Percentiles rank a stretch among this genome's conserved stretches.
Evolutionary conservation across 768 basidiomycete species (phyloP).

Genomic region (Phaeotremella fagi): DNA sequence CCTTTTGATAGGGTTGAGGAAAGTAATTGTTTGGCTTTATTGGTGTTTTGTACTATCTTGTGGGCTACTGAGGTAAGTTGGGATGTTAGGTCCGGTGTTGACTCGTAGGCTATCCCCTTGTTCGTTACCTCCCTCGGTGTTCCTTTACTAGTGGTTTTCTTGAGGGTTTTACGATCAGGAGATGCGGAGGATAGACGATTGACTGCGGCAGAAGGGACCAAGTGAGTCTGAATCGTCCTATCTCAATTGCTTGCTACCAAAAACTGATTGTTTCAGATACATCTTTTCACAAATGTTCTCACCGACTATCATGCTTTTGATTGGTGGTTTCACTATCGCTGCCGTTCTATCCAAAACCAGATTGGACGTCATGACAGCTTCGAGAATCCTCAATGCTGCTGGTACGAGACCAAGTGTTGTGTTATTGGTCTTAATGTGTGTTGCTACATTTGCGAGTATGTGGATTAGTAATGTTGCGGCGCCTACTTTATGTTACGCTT

Average conservation of each 20-base stretch:
- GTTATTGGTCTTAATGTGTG: slow-evolving; percentile 87
- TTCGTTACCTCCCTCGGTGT: slow-evolving; percentile 94
- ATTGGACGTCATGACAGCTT: slow-evolving; percentile 83
- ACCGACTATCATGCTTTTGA: slow-evolving; percentile 95
- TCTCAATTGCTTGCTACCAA: not conserved
- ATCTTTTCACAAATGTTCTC: slow-evolving; percentile 95
- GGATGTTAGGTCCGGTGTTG: no score
- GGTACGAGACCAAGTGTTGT: slow-evolving; percentile 82
- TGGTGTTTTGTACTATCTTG: slow-evolving; percentile 81
- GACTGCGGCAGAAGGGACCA: slow-evolving; percentile 67
- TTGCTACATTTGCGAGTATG: slow-evolving; percentile 98
- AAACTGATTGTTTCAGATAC: slow-evolving; percentile 55
- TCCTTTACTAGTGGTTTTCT: slow-evolving; percentile 78
- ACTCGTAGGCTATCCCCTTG: slow-evolving; percentile 76
- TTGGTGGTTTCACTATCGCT: slow-evolving; percentile 96
- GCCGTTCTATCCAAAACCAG: slow-evolving; percentile 93
- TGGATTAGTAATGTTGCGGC: slow-evolving; percentile 99
- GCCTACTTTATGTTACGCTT: slow-evolving; percentile 90
- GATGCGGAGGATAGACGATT: slow-evolving; percentile 56
- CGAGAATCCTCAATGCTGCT: slow-evolving; percentile 80
- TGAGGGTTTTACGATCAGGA: slow-evolving; percentile 66
- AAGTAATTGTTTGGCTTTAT: slow-evolving; percentile 82
- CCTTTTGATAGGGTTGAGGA: slow-evolving; percentile 64
- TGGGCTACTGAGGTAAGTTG: slow-evolving; percentile 91
- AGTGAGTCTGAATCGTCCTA: slow-evolving; percentile 53